Conservation (phyloP, 495 filamentous ascomycete genomes). For the Penicillium goetzii region DNA sequence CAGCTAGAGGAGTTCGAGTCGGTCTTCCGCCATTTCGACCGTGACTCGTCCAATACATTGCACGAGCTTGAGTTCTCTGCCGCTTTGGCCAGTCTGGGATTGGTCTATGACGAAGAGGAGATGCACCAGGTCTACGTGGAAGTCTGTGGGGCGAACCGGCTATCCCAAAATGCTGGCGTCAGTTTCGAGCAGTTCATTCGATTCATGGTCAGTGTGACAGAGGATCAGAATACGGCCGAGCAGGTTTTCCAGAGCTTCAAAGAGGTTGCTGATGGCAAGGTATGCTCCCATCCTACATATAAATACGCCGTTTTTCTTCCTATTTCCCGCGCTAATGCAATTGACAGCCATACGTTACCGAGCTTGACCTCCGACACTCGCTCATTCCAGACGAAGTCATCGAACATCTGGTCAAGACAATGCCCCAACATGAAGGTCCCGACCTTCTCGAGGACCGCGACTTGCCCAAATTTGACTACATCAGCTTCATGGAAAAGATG, state of each 20-base stretch:
- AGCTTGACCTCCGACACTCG: constrained; percentile 92
- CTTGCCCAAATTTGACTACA: constrained; percentile 83
- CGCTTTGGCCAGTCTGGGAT: constrained; percentile 85
- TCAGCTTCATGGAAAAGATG: constrained; percentile 88
- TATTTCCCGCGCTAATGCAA: constrained; percentile 18
- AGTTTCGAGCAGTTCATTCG: constrained; percentile 98
- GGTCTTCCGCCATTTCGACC: constrained; percentile 96
- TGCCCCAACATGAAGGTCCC: constrained; percentile 78
- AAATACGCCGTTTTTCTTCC: not conserved
- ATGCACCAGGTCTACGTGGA: constrained; percentile 91
- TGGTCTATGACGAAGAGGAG: constrained; percentile 93
- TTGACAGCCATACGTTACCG: constrained; percentile 84
- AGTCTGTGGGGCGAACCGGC: constrained; percentile 60
- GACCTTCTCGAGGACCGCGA: constrained; percentile 79
- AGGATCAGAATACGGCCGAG: constrained; percentile 97
- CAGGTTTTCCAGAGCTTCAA: constrained; percentile 96
- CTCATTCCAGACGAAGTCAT: constrained; percentile 95
- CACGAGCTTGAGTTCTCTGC: constrained; percentile 94
- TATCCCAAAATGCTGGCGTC: constrained; percentile 60
- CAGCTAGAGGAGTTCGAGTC: constrained; percentile 98
- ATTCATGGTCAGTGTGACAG: constrained; percentile 98
- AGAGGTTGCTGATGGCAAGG: constrained; percentile 96
- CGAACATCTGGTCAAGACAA: constrained; percentile 83
- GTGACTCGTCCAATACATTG: constrained; percentile 88
- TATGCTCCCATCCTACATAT: constrained; percentile 35